A percentile compares a stretch with the other conserved stretches of the same genome.
phyloP scores from a whole-genome alignment of 441 rosid genomes.

The Isatis lusitanica region DNA sequence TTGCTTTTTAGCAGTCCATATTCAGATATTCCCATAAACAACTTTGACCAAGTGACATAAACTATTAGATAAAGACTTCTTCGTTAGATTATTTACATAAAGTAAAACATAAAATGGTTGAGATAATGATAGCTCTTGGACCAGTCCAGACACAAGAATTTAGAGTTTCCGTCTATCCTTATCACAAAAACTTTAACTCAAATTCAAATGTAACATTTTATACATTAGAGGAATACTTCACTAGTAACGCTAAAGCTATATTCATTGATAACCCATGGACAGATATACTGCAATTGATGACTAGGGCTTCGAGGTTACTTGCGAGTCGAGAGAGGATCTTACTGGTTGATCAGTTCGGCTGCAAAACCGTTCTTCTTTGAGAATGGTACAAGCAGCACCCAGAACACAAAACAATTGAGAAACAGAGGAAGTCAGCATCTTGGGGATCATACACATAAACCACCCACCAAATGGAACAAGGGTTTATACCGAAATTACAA shows the following conservation, averaged over 20 bases:
- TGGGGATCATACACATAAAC: constrained; percentile 2
- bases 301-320: constrained; percentile 5
- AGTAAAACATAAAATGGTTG: not conserved
- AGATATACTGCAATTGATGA: not conserved
- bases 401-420: constrained; percentile 1
- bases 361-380: constrained; percentile 50
- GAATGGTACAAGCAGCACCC: constrained; percentile 58
- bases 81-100: constrained; percentile 8
- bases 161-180: not conserved
- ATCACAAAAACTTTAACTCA: not conserved
- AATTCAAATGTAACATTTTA: constrained; percentile 1
- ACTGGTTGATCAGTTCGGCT: constrained; percentile 32
- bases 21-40: constrained; percentile 11
- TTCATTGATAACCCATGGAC: constrained; percentile 2
- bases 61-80: not conserved
- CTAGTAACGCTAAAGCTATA: constrained; percentile 5
- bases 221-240: not conserved
- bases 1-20: too few relatives aligned
- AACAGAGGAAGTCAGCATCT: not conserved
- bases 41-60: constrained; percentile 12
- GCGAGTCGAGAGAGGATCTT: not conserved
- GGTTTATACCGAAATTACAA: not conserved
- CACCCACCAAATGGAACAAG: constrained; percentile 1
- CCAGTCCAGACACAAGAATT: not conserved
- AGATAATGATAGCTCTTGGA: constrained; percentile 7